Conservation (phyloP, 768 basidiomycete genomes). For the Lentinula sp. region DNA sequence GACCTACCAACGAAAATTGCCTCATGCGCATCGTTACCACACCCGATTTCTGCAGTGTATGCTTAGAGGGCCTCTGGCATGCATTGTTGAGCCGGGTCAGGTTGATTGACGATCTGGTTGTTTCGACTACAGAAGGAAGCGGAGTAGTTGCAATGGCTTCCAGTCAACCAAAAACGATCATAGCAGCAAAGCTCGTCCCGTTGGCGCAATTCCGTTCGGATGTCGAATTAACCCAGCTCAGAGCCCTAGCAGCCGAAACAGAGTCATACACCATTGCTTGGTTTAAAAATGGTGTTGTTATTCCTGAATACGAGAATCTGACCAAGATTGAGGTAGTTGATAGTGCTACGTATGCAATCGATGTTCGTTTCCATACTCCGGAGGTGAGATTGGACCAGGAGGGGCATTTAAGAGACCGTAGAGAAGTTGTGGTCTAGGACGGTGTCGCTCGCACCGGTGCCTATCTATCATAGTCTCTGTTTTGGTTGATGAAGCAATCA, state of each 20-base stretch:
- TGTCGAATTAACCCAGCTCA: neutral
- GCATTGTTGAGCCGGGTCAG: constrained; percentile 51
- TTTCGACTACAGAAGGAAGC: constrained; percentile 16
- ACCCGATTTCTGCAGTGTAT: constrained; percentile 71
- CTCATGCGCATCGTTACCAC: constrained; percentile 71
- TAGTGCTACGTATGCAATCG: constrained; percentile 28
- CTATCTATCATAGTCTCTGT: too few relatives aligned
- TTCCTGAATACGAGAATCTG: constrained; percentile 43
- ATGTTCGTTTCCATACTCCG: constrained; percentile 46
- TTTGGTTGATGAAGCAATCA: too few relatives aligned
- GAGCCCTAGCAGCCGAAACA: neutral
- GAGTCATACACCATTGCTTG: constrained; percentile 56
- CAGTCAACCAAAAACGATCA: constrained; percentile 6
- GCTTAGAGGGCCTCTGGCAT: constrained; percentile 70
- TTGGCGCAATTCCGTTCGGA: constrained; percentile 46
- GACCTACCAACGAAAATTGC: constrained; percentile 81
- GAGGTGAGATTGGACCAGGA: constrained; percentile 49
- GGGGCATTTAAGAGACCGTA: constrained; percentile 12
- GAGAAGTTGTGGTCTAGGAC: neutral
- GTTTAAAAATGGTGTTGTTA: constrained; percentile 37
- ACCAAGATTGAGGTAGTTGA: constrained; percentile 37
- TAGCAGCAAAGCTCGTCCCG: constrained; percentile 50
- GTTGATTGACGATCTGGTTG: constrained; percentile 45
- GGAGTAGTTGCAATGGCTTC: neutral
- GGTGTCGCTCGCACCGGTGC: neutral